Conservation (phyloP, 345 rosid genomes). For the Eucalyptus erythrocorys region DNA sequence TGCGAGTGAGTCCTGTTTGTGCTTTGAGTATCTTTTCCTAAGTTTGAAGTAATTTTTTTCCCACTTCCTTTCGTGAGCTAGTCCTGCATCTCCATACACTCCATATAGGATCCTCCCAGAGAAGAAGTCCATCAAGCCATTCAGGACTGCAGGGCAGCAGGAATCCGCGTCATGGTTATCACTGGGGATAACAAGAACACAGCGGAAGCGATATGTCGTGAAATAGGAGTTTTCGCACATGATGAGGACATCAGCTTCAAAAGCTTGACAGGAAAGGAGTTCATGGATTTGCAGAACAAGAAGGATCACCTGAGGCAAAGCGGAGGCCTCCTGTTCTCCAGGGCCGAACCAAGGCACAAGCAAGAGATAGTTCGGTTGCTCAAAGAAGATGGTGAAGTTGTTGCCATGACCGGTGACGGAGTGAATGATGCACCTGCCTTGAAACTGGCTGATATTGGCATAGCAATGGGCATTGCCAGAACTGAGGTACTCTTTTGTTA, state of each 20-base stretch:
- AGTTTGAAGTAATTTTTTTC: not conserved
- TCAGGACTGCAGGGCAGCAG: conserved; percentile 58
- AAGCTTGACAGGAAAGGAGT: conserved; percentile 28
- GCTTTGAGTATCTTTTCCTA: not conserved
- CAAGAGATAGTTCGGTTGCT: conserved; percentile 44
- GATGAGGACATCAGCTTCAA: conserved; percentile 17
- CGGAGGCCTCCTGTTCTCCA: conserved; percentile 33
- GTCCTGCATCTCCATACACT: not conserved
- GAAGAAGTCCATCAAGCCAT: conserved; percentile 57
- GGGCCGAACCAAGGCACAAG: conserved; percentile 44
- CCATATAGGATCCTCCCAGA: conserved; percentile 61
- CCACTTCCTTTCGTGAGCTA: not conserved
- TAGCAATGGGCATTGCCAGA: conserved; percentile 71
- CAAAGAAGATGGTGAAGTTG: conserved; percentile 53
- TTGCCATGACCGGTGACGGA: conserved; percentile 67
- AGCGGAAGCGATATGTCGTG: conserved; percentile 67
- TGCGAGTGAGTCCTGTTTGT: conserved; percentile 32
- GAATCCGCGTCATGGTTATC: conserved; percentile 62
- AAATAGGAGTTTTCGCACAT: conserved; percentile 49
- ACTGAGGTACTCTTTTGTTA: conserved; percentile 34
- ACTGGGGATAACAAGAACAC: conserved; percentile 66
- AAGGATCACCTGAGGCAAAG: conserved; percentile 20
- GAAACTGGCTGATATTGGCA: conserved; percentile 51
- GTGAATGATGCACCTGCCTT: conserved; percentile 68
- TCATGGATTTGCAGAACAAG: conserved; percentile 22